A percentile compares a stretch with the other conserved stretches of the same genome.
Evolutionary conservation across 2,329 filamentous ascomycete genomes (phyloP).

Genomic region (Penicillium sp.): DNA sequence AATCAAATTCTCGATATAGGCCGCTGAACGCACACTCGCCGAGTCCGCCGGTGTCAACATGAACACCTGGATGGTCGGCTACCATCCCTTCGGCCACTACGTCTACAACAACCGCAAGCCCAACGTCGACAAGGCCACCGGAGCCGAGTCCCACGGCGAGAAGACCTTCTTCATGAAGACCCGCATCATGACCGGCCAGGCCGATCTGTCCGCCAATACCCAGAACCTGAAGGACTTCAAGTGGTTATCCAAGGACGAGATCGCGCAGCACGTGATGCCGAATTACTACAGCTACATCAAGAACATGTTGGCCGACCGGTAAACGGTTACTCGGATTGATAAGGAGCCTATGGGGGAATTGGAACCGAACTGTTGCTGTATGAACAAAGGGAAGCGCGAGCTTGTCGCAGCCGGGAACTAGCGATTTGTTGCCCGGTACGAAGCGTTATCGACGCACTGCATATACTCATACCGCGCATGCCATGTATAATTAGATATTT

Average conservation of each 20-base stretch:
- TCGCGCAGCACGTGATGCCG: slow-evolving; percentile 62
- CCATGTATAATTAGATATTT: slow-evolving; percentile 41
- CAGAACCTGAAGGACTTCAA: slow-evolving; percentile 78
- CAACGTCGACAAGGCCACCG: slow-evolving; percentile 42
- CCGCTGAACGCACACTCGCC: slow-evolving; percentile 74
- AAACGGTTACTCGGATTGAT: slow-evolving; percentile 19
- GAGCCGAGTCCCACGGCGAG: slow-evolving; percentile 57
- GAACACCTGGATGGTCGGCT: slow-evolving; percentile 97
- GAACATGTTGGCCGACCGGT: slow-evolving; percentile 82
- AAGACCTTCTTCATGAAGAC: slow-evolving; percentile 97
- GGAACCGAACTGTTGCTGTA: background rate
- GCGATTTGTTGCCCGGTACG: slow-evolving; percentile 14
- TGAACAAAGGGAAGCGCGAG: slow-evolving; percentile 8
- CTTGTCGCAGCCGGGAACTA: slow-evolving; percentile 8
- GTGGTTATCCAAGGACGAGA: slow-evolving; percentile 90
- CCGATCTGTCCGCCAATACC: slow-evolving; percentile 69
- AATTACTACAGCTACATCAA: slow-evolving; percentile 73
- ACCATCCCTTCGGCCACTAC: slow-evolving; percentile 80
- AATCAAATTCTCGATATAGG: slow-evolving; percentile 51
- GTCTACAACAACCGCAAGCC: slow-evolving; percentile 56
- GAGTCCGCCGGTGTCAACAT: slow-evolving; percentile 85
- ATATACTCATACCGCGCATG: slow-evolving; percentile 37
- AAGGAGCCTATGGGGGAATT: background rate
- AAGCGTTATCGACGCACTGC: slow-evolving; percentile 28
- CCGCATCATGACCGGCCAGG: slow-evolving; percentile 96